Evolutionary conservation across 352 stramenopile genomes (phyloP).

Genomic region (Pythium phragmitis): DNA sequence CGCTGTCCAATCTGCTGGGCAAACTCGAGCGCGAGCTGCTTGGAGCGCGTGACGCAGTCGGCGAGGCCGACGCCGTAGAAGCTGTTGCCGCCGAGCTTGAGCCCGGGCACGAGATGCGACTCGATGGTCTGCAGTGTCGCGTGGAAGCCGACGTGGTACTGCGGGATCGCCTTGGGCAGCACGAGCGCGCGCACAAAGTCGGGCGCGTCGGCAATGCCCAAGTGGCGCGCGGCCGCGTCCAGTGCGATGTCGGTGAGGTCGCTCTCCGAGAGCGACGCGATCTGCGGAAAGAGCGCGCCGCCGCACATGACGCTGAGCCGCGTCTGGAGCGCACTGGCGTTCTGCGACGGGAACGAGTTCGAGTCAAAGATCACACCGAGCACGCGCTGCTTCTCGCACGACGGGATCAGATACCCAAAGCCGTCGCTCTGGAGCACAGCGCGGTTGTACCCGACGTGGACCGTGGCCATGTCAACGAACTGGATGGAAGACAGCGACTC

Average conservation of each 20-base stretch:
- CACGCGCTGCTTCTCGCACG: conserved; percentile 63
- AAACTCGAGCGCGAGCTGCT: conserved; percentile 72
- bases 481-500: conserved; percentile 59
- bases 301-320: conserved; percentile 85
- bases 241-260: conserved; percentile 64
- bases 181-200: conserved; percentile 57
- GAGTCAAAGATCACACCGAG: conserved; percentile 88
- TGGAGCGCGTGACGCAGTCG: conserved; percentile 82
- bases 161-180: conserved; percentile 70
- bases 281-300: conserved; percentile 70
- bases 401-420: conserved; percentile 87
- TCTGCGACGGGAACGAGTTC: conserved; percentile 86
- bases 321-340: conserved; percentile 50
- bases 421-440: conserved; percentile 60
- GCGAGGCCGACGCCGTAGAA: conserved; percentile 87
- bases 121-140: conserved; percentile 63
- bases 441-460: conserved; percentile 75
- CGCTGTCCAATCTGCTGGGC: conserved; percentile 30
- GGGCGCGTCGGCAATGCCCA: conserved; percentile 58
- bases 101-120: conserved; percentile 42
- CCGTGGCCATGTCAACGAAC: conserved; percentile 81
- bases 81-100: conserved; percentile 79
- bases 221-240: conserved; percentile 67
- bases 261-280: conserved; percentile 37
- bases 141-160: conserved; percentile 84